Evolutionary conservation across 169 alveolate species (phyloP).

Genomic region (Haemoproteus tartakovskyi): DNA sequence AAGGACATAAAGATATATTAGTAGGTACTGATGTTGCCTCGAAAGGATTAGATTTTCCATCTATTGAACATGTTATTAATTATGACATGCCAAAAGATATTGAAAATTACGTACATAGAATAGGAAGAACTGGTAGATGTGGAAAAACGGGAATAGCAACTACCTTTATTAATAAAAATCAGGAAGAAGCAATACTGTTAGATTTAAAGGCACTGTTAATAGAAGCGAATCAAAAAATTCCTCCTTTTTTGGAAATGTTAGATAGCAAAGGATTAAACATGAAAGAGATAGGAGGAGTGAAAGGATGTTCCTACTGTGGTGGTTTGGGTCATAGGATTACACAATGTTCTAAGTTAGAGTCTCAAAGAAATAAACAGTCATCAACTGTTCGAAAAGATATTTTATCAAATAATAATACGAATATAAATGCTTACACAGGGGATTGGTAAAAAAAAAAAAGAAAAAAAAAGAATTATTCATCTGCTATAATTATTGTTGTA

Average conservation of each 20-base stretch:
- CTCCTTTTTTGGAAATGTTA: conserved; percentile 83
- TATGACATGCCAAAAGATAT: conserved; percentile 97
- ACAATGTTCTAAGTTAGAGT: conserved; percentile 86
- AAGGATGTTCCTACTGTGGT: conserved; percentile 92
- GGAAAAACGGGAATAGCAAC: conserved; percentile 97
- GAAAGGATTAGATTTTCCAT: conserved; percentile 96
- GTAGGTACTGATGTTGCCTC: conserved; percentile 99
- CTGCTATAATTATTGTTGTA: no score
- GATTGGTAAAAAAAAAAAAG: conserved; percentile 30
- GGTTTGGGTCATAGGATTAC: conserved; percentile 91
- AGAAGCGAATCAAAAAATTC: conserved; percentile 89
- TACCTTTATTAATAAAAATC: conserved; percentile 88
- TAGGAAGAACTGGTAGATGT: conserved; percentile 99
- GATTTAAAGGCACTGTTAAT: conserved; percentile 88
- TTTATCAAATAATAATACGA: conserved; percentile 27
- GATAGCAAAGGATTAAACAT: conserved; percentile 79
- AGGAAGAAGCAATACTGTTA: conserved; percentile 74
- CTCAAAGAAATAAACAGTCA: conserved; percentile 63
- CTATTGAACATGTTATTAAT: conserved; percentile 94
- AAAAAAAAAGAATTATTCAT: neutral
- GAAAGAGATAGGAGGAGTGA: conserved; percentile 86
- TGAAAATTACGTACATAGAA: conserved; percentile 93
- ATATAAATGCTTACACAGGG: conserved; percentile 55
- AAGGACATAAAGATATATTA: conserved; percentile 88
- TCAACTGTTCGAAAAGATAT: conserved; percentile 16